A percentile compares a stretch with the other conserved stretches of the same genome.
These are phyloP conservation scores for Guillardia theta DNA, from an alignment of 78 protist genomes.

Conservation along the genomic window DNA sequence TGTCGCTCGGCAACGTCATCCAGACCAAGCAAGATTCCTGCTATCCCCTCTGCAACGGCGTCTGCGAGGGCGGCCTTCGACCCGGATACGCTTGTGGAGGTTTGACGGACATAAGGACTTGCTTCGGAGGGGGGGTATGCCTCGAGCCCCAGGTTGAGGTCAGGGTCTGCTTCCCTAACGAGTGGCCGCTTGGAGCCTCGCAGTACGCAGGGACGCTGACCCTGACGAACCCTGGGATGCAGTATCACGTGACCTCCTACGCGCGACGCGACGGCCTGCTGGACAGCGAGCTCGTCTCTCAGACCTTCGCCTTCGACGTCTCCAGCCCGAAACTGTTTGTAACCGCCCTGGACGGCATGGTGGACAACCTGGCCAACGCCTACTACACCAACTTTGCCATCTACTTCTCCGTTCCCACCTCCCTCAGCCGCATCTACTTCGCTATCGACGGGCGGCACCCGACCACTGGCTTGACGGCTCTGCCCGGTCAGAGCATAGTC, in stretches of 20 bases:
- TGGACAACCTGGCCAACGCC: no score
- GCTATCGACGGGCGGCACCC: no score
- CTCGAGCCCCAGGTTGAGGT: neutral
- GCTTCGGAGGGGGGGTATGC: neutral
- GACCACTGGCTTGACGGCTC: no score
- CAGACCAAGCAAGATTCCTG: neutral
- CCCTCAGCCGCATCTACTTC: no score
- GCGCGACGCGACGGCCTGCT: no score
- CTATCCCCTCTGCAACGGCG: neutral
- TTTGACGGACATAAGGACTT: neutral
- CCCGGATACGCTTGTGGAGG: neutral
- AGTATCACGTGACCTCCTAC: neutral
- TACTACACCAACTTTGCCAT: no score
- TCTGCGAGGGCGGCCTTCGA: constrained; percentile 11
- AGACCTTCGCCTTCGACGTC: no score
- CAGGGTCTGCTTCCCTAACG: neutral
- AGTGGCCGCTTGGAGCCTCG: neutral
- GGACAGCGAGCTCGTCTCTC: no score
- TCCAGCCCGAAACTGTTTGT: no score
- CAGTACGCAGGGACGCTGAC: neutral
- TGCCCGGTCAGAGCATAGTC: no score
- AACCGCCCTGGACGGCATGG: no score
- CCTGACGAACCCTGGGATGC: neutral
- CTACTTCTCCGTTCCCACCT: no score
- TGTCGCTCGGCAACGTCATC: neutral